Evolutionary conservation across 805 yeast species (phyloP).

Genomic region (Clavispora asparagi): DNA sequence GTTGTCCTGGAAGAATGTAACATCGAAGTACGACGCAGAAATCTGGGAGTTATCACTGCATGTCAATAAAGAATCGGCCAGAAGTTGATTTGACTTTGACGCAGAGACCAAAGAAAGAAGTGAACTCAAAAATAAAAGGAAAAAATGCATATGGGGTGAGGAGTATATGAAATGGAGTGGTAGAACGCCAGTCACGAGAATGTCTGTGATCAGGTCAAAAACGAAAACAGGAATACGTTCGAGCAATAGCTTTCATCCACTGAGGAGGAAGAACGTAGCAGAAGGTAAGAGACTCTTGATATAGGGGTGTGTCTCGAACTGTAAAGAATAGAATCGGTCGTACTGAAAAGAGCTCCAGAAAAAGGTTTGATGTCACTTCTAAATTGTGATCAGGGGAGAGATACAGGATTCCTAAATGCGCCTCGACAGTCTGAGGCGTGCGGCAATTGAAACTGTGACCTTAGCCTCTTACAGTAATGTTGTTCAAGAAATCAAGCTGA

Average conservation of each 20-base stretch:
- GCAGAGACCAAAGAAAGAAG: constrained; percentile 14
- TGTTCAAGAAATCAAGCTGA: too few relatives aligned
- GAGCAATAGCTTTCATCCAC: not conserved
- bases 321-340: not conserved
- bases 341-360: not conserved
- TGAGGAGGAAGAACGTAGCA: not conserved
- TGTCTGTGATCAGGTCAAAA: not conserved
- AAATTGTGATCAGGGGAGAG: not conserved
- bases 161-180: not conserved
- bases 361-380: not conserved
- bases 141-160: not conserved
- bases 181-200: not conserved
- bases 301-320: not conserved
- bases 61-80: constrained; percentile 71
- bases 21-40: constrained; percentile 79
- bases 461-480: too few relatives aligned
- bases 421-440: not conserved
- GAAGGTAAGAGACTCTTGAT: not conserved
- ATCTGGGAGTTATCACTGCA: constrained; percentile 90
- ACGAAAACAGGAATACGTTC: not conserved
- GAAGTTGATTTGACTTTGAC: constrained; percentile 22
- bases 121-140: not conserved
- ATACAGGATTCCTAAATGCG: not conserved
- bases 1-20: constrained; percentile 63
- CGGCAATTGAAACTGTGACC: not conserved